Base-by-base conservation (phyloP, 2,329 filamentous ascomycete genomes). In the Penicillium brevicompactum region DNA sequence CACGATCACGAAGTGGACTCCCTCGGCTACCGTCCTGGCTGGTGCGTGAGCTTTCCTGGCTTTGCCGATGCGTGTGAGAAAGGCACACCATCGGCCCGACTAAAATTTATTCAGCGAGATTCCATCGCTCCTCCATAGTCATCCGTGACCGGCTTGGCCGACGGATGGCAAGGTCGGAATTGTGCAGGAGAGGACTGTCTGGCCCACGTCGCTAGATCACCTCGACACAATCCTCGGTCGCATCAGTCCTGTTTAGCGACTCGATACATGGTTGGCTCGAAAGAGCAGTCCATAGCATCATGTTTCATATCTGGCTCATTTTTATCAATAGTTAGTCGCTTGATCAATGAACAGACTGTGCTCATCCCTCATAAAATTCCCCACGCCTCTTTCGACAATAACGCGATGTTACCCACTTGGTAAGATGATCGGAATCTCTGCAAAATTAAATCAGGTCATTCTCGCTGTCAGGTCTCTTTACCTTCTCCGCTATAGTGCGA, bases 1-100 rank as follows among this genome's bases (percentile, higher is more conserved):
- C 21, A 67, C 61, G 1, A 65, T 75, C 22, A 75, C 72, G 2
- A 72, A 72, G 59, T 74, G 71, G 72, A 71, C 67, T 27, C 72
- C 72, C 6, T 73, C 70, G 30, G 68, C 72, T 4, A 65, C 61
- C 22, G 71, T 74, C 1, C 58, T 67, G 11, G 64, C 68, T 14
- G 65, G 56, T 6, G 69, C 67, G 27, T 73, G 69, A 69, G 31
- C 3, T 30, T 24, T 27, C 21, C 8, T 14, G 5, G 2, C 22
- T 37, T 11, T 3, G 13, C 27, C 18, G 24, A 41, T 45, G 18
- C 7, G 34, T 13, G 37, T 11, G 14, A 11, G 16, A 50, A 34
- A 16, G 14, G n/a, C 13, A 37, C 5, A 37, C 34, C 11, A 4
- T 6, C 13, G n/a, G 6, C 34, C 13, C 34, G 24, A 27, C 24